Percentiles rank a stretch among this genome's conserved stretches.
Evolutionary conservation across 371 early-diverging fungal species (phyloP).

Genomic region (Rhizopus microsporus): DNA sequence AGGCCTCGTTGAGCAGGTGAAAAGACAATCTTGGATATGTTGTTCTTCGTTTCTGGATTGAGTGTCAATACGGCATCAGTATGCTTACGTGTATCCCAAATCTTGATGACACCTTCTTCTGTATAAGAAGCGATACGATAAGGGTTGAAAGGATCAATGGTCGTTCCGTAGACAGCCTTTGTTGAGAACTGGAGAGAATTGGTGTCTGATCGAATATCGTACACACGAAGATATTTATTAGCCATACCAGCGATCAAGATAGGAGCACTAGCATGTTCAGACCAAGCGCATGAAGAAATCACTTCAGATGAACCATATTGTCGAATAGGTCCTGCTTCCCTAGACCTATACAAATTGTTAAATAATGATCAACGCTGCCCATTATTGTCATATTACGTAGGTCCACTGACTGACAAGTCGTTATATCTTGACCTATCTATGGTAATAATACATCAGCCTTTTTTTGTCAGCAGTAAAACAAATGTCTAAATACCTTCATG

Average conservation of each 20-base stretch:
- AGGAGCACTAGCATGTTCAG: constrained; percentile 49
- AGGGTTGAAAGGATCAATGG: constrained; percentile 72
- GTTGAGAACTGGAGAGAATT: constrained; percentile 61
- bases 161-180: constrained; percentile 73
- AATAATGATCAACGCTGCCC: neutral
- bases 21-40: constrained; percentile 61
- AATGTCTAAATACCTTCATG: constrained; percentile 10
- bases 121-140: constrained; percentile 74
- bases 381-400: neutral
- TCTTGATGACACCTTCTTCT: constrained; percentile 68
- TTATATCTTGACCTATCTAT: constrained; percentile 8
- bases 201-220: constrained; percentile 65
- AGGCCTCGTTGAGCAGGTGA: constrained; percentile 64
- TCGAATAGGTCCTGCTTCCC: constrained; percentile 54
- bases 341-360: constrained; percentile 12
- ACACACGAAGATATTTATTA: constrained; percentile 69
- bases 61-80: constrained; percentile 56
- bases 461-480: neutral
- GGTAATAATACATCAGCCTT: neutral
- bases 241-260: constrained; percentile 79
- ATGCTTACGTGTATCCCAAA: constrained; percentile 81
- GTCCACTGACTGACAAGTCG: constrained; percentile 16
- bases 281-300: constrained; percentile 76
- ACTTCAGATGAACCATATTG: constrained; percentile 76
- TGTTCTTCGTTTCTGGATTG: constrained; percentile 38